Conservation (phyloP, 306 rosid genomes). For the Rosa rugosa region DNA sequence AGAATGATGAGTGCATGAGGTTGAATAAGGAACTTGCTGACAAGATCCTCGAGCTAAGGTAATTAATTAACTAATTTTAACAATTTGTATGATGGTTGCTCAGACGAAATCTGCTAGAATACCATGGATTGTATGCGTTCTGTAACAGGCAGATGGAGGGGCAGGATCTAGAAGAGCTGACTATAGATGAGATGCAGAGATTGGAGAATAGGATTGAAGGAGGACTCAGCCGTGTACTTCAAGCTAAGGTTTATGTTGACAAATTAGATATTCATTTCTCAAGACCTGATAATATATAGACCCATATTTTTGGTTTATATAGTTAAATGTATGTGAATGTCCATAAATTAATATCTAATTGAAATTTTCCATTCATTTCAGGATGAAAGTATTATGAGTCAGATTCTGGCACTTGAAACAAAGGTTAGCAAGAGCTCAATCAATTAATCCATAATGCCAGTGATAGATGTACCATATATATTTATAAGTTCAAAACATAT, state of each 20-base stretch:
- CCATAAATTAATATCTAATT: not conserved
- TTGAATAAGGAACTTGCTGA: conserved; percentile 40
- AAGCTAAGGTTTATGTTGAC: conserved; percentile 30
- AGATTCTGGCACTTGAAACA: conserved; percentile 29
- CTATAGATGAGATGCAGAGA: conserved; percentile 29
- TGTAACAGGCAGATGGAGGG: conserved; percentile 39
- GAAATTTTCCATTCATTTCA: not conserved
- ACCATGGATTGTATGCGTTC: not conserved
- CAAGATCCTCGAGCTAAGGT: conserved; percentile 39
- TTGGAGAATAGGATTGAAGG: conserved; percentile 35
- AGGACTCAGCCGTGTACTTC: conserved; percentile 31
- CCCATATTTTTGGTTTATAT: not conserved
- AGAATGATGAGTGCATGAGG: not conserved
- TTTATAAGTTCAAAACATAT: not conserved
- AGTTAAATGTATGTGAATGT: not conserved
- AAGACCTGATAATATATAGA: too few species aligned
- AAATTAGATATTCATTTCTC: not conserved
- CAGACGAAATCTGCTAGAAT: not conserved
- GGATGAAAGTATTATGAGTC: conserved; percentile 29
- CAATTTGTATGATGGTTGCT: not conserved
- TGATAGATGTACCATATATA: not conserved
- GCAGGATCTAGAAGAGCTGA: conserved; percentile 34
- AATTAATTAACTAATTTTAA: not conserved
- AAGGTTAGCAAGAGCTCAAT: conserved; percentile 26
- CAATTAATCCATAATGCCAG: not conserved